Evolutionary conservation across 1,284 basidiomycete genomes (phyloP), one percentile per base, ranked within the genome.

Genomic region (Coniophora puteana): DNA sequence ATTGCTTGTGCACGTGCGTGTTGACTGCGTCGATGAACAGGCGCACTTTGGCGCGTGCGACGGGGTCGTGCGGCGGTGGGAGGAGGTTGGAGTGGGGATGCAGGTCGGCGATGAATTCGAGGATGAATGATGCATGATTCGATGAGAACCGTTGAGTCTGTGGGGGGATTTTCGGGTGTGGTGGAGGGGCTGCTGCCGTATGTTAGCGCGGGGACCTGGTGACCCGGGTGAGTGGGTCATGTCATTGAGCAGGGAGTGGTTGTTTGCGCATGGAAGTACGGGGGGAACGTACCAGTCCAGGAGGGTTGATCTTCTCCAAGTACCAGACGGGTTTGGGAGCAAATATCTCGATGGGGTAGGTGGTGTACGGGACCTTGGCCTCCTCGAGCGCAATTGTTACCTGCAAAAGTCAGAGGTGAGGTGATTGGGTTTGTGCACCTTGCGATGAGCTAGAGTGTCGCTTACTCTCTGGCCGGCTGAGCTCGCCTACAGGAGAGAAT

Each of bases 261-360:
- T n/a, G n/a, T n/a, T n/a, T n/a, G n/a, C n/a, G n/a, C n/a, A n/a
- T n/a, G n/a, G n/a, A n/a, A n/a, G n/a, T n/a, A n/a, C n/a, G n/a
- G n/a, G n/a, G 8, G 7, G n/a, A 6, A 51, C 62, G 35, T 45
- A 78, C 77, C 65, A 80, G 80, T 54, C 71, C 69, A 0, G 73
- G 76, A 1, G 77, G 74, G 56, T 82, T 82, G 27, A 83, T 67
- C 44, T 73, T 65, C 1, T 69, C 63, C 0, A 70, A 67, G 52
- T 78, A 80, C 78, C 78, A 79, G 40, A 64, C 66, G 0, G 80
- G 79, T 60, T 81, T 82, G n/a, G n/a, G n/a, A 62, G 78, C 74
- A 49, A 57, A 43, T 23, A 81, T 58, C 47, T 81, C 72, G 44
- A 82, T 72, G 47, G 74, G 66, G 45, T 63, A 75, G 18, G 67